Base-by-base conservation (phyloP, 345 rosid species). In the Pseudoturritis turrita region DNA sequence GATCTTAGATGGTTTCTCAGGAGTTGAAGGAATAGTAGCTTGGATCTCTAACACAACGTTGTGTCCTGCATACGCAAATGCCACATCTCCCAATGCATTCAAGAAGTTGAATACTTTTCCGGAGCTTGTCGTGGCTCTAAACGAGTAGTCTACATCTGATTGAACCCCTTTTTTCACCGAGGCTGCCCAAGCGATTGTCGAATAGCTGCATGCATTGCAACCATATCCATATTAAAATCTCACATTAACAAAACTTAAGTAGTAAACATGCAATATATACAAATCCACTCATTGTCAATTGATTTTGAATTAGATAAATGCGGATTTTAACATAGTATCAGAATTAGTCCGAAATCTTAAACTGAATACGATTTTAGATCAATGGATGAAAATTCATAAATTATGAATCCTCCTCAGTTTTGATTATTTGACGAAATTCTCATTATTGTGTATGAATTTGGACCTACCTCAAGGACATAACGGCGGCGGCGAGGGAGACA, bases 61-160 rank as follows among this genome's bases (percentile, higher is more conserved):
- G 76, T 93, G 97, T 5, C 94, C 94, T 0, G 98, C 98, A 53
- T 84, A 93, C 0, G 97, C 92, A 61, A 93, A 93, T 17, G 91
- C 90, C 15, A 93, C 81, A 3, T 87, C 96, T 3, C 94, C 98
- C 61, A 93, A 41, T n/a, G 77, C 96, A n/a, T 81, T 82, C 19
- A 93, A 70, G 84, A 90, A 89, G 65, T 80, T 52, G 50, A 89
- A 90, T 12, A 85, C 26, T 15, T 25, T 40, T 8, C 84, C 86
- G 0, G 72, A 10, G n/a, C 12, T 22, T 1, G 83, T 80, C 7
- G 82, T 37, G 10, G 88, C 81, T 47, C 60, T 86, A 70, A 63
- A 82, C 11, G 81, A 73, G 54, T 92, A 92, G 68, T 83, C 84
- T 35, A 86, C 89, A 17, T 81, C 72, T 2, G 85, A 83, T 15